Base-by-base conservation (phyloP, 352 stramenopile genomes). In the Plasmopara muralis region DNA sequence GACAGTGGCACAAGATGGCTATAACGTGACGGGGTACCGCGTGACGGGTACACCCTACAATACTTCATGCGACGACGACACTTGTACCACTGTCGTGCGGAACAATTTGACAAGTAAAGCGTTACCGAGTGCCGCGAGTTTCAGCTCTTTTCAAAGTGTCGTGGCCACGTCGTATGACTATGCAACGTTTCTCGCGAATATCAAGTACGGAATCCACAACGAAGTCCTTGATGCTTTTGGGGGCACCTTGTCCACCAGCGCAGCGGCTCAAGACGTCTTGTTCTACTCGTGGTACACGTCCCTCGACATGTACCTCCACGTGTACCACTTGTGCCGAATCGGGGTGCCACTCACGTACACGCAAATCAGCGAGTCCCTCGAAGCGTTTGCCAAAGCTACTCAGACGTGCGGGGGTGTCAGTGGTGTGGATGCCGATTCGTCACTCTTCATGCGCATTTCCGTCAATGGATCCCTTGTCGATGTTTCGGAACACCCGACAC, bases 201-300 rank as follows among this genome's bases (percentile, higher is more conserved):
- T 88, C 33, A 72, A 88, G 59, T 85, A 71, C 39, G 77, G 77
- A 0, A 33, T 86, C 8, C 70, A 86, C 63, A 80, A 79, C 47
- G 78, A 88, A 34, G 59, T 90, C 46, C 60, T 83, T 18, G 66
- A 82, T 31, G 64, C 68, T 1, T 45, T 90, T 6, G 75, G 77
- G 20, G 77, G 76, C 9, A 55, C 55, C n/a, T 68, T 90, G 47
- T 46, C 64, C 35, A 85, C 80, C 6, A 62, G 73, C 3, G 66
- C 69, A 0, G 74, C 77, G 14, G 73, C 80, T 0, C 43, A 55
- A 7, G 80, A 90, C 43, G 57, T 72, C 14, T 57, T 88, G 18
- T 90, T 83, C 63, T 90, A 80, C 57, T 86, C 77, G 57, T 85
- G 72, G 77, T 74, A 85, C 52, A 34, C 68, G 28, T 55, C 75